Evolutionary conservation across 371 early-diverging fungal species (phyloP).

Genomic region (Rhizopus stolonifer): DNA sequence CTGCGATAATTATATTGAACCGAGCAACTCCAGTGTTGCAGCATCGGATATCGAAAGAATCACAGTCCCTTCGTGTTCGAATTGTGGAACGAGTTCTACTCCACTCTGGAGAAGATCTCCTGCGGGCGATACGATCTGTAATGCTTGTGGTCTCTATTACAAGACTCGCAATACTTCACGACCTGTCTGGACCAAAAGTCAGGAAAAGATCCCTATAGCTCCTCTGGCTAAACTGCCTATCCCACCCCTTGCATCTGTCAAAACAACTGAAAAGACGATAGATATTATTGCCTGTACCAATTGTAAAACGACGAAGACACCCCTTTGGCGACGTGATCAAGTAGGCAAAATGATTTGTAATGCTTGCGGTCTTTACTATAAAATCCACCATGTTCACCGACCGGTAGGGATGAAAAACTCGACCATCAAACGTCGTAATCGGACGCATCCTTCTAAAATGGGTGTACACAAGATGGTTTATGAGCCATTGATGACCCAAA

Average conservation of each 20-base stretch:
- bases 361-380: slow-evolving; percentile 82
- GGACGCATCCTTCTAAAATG: slow-evolving; percentile 32
- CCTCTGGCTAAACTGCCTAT: too few species aligned
- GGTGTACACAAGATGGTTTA: slow-evolving; percentile 16
- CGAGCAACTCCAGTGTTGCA: slow-evolving; percentile 61
- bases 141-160: slow-evolving; percentile 87
- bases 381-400: slow-evolving; percentile 64
- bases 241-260: too few species aligned
- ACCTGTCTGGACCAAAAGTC: slow-evolving; percentile 78
- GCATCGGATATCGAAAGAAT: slow-evolving; percentile 52
- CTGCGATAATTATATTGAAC: slow-evolving; percentile 52
- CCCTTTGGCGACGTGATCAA: slow-evolving; percentile 78
- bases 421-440: slow-evolving; percentile 57
- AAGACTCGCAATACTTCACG: slow-evolving; percentile 84
- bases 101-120: slow-evolving; percentile 92
- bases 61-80: slow-evolving; percentile 70
- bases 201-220: too few species aligned
- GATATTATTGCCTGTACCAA: slow-evolving; percentile 62
- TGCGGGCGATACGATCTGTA: slow-evolving; percentile 83
- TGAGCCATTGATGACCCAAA: slow-evolving; percentile 21
- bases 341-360: slow-evolving; percentile 73
- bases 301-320: slow-evolving; percentile 76
- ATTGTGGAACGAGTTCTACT: slow-evolving; percentile 88
- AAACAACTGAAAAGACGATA: neutral
- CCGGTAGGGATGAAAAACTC: slow-evolving; percentile 56